Base-by-base conservation (phyloP, 2,329 filamentous ascomycete genomes). In the Plenodomus lindquistii region DNA sequence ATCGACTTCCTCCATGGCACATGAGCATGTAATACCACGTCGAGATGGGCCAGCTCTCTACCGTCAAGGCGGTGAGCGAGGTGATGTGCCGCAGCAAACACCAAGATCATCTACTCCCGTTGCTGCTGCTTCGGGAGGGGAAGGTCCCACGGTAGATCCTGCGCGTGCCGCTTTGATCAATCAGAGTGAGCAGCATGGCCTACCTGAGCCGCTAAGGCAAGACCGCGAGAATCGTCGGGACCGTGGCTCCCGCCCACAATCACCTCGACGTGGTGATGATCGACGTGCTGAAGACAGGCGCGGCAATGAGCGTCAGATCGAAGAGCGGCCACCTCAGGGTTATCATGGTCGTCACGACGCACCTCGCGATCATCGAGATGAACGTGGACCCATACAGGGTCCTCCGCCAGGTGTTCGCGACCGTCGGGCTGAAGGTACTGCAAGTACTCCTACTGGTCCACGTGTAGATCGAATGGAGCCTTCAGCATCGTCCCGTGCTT, bases 361-460 rank as follows among this genome's bases (percentile, higher is more conserved):
- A 10, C 41, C 52, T 42, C 65, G 63, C 9, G 65, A 71, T 19
- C 54, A 62, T 46, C 60, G 66, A n/a, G 69, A 72, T 24, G 70
- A 72, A 22, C 65, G 66, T 35, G 54, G 54, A 3, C 54, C 51
- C n/a, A 51, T 51, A 7, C 62, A 50, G 19, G 35, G 52, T n/a
- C 54, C 46, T 4, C 55, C 55, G n/a, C 50, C 60, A 18, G 48
- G 65, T 37, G 71, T 66, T 31, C 73, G 72, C 53, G 79, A 74
- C 46, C 65, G 69, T 21, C 65, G 69, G 19, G 67, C 73, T 7
- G 70, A 70, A n/a, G 55, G 66, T 10, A 73, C 75, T 40, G 69
- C 73, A 20, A 65, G 63, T 31, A 73, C 80, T 37, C 82, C 82
- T 5, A 78, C 77, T 17, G 81, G 81, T 15, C 82, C 82, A 44